A percentile compares a stretch with the other conserved stretches of the same genome.
These are phyloP conservation scores for Aspergillus quadrilineatus DNA, from an alignment of 2,329 filamentous ascomycete species.

Conservation along the genomic window DNA sequence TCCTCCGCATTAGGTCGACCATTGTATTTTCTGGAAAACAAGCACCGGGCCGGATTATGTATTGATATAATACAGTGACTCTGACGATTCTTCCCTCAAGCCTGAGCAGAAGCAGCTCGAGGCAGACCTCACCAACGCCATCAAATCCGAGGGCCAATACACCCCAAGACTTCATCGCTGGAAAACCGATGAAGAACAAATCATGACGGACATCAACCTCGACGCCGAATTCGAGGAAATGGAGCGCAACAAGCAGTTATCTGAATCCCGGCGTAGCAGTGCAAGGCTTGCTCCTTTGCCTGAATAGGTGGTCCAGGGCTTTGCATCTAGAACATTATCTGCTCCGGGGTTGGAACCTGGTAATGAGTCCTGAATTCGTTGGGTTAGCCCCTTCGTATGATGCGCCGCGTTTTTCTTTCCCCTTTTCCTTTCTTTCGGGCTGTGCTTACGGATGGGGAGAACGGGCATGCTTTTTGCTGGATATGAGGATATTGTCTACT, in stretches of 20 bases:
- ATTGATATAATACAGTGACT: background rate
- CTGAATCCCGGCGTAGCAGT: background rate
- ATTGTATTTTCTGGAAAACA: background rate
- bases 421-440: background rate
- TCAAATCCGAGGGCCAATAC: background rate
- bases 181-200: background rate
- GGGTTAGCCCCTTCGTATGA: background rate
- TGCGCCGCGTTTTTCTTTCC: background rate
- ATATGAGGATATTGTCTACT: background rate
- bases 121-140: background rate
- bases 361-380: background rate
- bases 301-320: background rate
- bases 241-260: background rate
- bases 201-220: constrained; percentile 10
- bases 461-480: background rate
- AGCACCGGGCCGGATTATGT: background rate
- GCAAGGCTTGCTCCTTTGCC: background rate
- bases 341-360: too few species aligned
- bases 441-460: background rate
- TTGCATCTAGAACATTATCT: background rate
- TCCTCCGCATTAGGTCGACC: background rate
- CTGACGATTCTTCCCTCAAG: background rate
- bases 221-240: constrained; percentile 17
- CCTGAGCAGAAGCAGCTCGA: background rate
- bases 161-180: background rate